Evolutionary conservation across 805 yeast genomes (phyloP).

Genomic region (Spathaspora sp.): DNA sequence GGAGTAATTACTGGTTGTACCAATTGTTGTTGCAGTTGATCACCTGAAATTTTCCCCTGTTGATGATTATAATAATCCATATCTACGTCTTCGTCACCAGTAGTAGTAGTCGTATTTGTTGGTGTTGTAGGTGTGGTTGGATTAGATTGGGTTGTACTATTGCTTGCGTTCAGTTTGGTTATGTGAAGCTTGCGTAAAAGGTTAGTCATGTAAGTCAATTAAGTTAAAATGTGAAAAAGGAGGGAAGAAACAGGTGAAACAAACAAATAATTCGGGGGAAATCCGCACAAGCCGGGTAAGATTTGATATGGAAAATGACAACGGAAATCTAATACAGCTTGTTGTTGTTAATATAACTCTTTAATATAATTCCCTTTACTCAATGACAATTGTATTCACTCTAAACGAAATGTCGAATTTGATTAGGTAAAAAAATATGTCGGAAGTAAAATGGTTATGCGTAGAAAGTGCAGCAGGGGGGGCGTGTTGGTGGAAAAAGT

Average conservation of each 20-base stretch:
- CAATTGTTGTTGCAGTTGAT: constrained; percentile 9
- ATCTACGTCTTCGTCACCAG: background rate
- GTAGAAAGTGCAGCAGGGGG: no score
- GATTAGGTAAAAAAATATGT: no score
- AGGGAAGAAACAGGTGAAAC: background rate
- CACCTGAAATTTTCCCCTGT: background rate
- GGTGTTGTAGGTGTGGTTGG: background rate
- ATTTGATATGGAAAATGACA: background rate
- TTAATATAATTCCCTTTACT: no score
- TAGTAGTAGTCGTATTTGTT: background rate
- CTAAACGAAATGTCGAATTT: no score
- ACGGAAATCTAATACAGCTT: background rate
- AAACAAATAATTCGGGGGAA: background rate
- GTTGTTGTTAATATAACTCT: background rate
- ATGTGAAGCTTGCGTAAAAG: constrained; percentile 34
- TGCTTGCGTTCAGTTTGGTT: constrained; percentile 19
- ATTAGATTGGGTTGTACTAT: constrained; percentile 1
- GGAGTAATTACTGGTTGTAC: constrained; percentile 3
- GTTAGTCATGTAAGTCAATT: constrained; percentile 14
- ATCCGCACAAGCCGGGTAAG: background rate
- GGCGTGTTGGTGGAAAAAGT: no score
- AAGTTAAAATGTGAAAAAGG: background rate
- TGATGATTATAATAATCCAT: background rate
- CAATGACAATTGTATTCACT: no score
- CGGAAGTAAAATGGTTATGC: no score